Evolutionary conservation across 1,139 yeast species (phyloP), one percentile per base, ranked within the genome.

Genomic region (Hanseniaspora sp.): DNA sequence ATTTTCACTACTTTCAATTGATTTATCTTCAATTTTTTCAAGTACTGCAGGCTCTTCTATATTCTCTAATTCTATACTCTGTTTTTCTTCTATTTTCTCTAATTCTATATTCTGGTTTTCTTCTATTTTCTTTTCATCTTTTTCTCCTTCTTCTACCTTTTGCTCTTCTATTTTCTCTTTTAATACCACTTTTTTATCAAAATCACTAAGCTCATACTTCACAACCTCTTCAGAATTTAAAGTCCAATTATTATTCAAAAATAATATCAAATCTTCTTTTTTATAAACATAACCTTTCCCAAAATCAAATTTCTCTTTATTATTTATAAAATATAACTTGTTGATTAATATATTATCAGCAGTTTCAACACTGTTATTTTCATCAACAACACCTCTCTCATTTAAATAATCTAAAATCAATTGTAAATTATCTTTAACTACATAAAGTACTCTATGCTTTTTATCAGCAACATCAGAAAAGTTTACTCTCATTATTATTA

Each of bases 71-170:
- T 23, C 4, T 23, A 23, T 37, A 2, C 3, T 8, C 40, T 37
- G 2, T 3, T 5, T 37, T n/a, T 37, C 40, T 13, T n/a, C 15
- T 2, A 7, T 37, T 3, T 23, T 17, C 9, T 37, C 40, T n/a
- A n/a, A n/a, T n/a, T n/a, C n/a, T n/a, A n/a, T n/a, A n/a, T n/a
- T n/a, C n/a, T n/a, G n/a, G n/a, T 37, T n/a, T 13, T 37, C 41
- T n/a, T 38, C 41, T 3, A n/a, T 13, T 33, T 60, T 60, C 30
- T 48, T 55, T 35, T 59, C 60, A 42, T 61, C 62, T 8, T 57
- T 59, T 29, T 59, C 58, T 13, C 59, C 58, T 29, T 55, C 58
- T 15, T 56, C 58, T 7, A 55, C 57, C 5, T 47, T 59, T n/a
- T 43, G 29, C 34, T 48, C 41, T 5, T 47, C 59, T 35, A 48